These are phyloP conservation scores for Pythium aquatile DNA, from an alignment of 352 stramenopile genomes.

Conservation along the genomic window DNA sequence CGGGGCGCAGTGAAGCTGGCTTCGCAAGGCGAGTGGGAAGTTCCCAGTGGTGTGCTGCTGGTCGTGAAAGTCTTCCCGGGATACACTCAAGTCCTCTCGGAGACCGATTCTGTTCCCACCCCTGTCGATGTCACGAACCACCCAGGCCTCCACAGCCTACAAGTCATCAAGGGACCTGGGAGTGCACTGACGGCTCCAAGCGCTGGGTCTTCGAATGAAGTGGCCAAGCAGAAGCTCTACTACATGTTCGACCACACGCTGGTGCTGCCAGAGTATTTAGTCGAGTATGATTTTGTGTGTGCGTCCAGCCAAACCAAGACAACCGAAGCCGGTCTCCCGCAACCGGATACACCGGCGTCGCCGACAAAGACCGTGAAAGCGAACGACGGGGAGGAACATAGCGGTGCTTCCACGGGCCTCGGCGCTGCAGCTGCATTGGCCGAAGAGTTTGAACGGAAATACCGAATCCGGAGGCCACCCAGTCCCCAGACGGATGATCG, in stretches of 20 bases:
- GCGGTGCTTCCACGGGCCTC: conserved; percentile 19
- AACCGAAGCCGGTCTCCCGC: neutral
- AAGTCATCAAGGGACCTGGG: conserved; percentile 29
- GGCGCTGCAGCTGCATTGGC: conserved; percentile 32
- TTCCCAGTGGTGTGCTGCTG: conserved; percentile 50
- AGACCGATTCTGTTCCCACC: conserved; percentile 22
- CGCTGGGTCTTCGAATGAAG: neutral
- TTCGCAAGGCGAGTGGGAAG: conserved; percentile 41
- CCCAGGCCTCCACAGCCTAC: conserved; percentile 51
- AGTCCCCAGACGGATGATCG: conserved; percentile 27
- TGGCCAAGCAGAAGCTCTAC: conserved; percentile 65
- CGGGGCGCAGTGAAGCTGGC: conserved; percentile 39
- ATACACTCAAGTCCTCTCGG: conserved; percentile 44
- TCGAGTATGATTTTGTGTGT: conserved; percentile 72
- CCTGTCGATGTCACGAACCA: conserved; percentile 34
- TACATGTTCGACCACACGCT: conserved; percentile 80
- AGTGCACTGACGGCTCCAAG: neutral
- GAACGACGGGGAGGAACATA: conserved; percentile 23
- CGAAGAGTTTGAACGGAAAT: conserved; percentile 62
- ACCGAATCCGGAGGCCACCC: conserved; percentile 43
- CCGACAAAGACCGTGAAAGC: neutral
- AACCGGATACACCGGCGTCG: neutral
- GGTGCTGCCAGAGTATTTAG: conserved; percentile 82
- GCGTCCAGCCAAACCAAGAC: conserved; percentile 1
- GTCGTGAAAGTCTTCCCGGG: conserved; percentile 87